phyloP scores from a whole-genome alignment of 306 rosid genomes.

The Abrus precatorius region DNA sequence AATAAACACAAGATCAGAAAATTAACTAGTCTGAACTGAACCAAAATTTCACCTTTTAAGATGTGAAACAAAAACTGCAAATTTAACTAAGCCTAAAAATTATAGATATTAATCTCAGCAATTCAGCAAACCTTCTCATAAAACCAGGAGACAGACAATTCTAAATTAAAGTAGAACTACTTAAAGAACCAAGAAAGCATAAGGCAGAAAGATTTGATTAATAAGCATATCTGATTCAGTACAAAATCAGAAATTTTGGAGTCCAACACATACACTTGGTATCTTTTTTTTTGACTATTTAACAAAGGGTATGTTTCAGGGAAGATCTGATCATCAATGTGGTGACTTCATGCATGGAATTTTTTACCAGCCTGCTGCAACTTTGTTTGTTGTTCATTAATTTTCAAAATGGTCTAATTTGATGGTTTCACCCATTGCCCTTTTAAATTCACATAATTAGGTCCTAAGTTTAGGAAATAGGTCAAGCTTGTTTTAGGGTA shows the following conservation, averaged over 20 bases:
- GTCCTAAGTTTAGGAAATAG: background rate
- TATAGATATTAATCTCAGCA: slow-evolving; percentile 1
- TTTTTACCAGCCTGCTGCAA: background rate
- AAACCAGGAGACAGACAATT: background rate
- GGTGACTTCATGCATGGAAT: background rate
- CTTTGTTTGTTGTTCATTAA: background rate
- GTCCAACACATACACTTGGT: background rate
- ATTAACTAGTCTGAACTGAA: background rate
- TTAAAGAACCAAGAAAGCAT: background rate
- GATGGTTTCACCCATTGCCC: background rate
- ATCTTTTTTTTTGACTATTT: background rate
- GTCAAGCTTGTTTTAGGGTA: background rate
- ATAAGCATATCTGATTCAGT: background rate
- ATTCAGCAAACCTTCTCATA: background rate
- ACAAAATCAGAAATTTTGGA: background rate
- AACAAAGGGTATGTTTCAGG: background rate
- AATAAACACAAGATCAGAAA: slow-evolving; percentile 33
- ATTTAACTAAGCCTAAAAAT: background rate
- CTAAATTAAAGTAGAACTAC: background rate
- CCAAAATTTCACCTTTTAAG: slow-evolving; percentile 29
- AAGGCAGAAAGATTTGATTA: background rate
- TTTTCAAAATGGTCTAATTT: background rate
- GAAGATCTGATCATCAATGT: background rate
- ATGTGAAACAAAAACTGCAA: slow-evolving; percentile 1
- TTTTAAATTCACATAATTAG: background rate